phyloP scores from a whole-genome alignment of 371 early-diverging fungal species.

The Lichtheimia corymbifera region DNA sequence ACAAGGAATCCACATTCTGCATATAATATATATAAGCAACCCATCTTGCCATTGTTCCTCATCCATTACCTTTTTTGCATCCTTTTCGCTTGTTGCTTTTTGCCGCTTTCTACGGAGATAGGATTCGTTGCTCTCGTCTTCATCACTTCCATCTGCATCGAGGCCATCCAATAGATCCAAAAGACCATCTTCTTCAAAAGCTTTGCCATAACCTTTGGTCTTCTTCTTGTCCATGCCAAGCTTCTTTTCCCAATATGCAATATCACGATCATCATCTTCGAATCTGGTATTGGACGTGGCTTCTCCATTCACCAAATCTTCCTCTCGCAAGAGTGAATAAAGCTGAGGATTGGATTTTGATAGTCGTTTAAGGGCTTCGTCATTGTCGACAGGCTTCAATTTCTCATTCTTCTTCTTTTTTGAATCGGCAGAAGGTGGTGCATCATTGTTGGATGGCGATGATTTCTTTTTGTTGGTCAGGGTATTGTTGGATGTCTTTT shows the following conservation, averaged over 20 bases:
- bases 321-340: slow-evolving; percentile 64
- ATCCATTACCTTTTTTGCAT: slow-evolving; percentile 39
- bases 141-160: slow-evolving; percentile 16
- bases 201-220: slow-evolving; percentile 48
- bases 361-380: slow-evolving; percentile 52
- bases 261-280: slow-evolving; percentile 73
- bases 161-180: slow-evolving; percentile 43
- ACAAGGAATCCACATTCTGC: slow-evolving; percentile 34
- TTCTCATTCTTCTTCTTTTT: not conserved
- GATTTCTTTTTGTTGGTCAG: slow-evolving; percentile 3
- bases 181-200: slow-evolving; percentile 62
- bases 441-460: not conserved
- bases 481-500: slow-evolving; percentile 18
- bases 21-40: not conserved
- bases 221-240: slow-evolving; percentile 71
- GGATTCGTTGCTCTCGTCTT: slow-evolving; percentile 39
- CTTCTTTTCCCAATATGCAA: slow-evolving; percentile 77
- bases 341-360: slow-evolving; percentile 70
- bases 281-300: slow-evolving; percentile 37
- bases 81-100: slow-evolving; percentile 38
- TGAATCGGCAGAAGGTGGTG: not conserved
- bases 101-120: slow-evolving; percentile 45
- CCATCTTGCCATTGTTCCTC: not conserved
- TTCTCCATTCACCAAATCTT: slow-evolving; percentile 43
- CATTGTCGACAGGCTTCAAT: slow-evolving; percentile 7